phyloP scores from a whole-genome alignment of 352 stramenopile species.

The Phytophthora pluvialis region DNA sequence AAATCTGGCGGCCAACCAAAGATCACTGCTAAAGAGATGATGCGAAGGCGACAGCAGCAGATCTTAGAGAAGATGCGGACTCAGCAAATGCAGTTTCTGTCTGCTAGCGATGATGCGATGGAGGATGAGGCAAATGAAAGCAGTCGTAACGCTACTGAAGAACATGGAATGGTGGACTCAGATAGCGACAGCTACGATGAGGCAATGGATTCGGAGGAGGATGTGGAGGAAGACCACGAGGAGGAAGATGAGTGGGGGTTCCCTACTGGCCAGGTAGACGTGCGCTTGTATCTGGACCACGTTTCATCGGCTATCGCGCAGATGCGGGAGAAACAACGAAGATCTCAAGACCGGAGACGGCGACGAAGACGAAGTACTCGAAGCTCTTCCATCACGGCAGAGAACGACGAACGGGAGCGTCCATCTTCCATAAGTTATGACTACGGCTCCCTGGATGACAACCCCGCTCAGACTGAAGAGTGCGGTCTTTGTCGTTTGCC shows the following conservation, averaged over 20 bases:
- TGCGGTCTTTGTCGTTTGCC: constrained; percentile 71
- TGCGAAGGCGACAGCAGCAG: constrained; percentile 64
- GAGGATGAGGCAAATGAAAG: constrained; percentile 18
- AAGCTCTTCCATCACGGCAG: constrained; percentile 32
- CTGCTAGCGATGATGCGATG: constrained; percentile 42
- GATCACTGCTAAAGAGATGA: constrained; percentile 60
- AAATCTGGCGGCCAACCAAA: constrained; percentile 26
- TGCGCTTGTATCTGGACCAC: constrained; percentile 74
- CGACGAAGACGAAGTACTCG: constrained; percentile 44
- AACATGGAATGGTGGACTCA: constrained; percentile 5
- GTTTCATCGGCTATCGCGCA: constrained; percentile 66
- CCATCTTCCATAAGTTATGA: constrained; percentile 34
- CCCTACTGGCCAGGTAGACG: constrained; percentile 71
- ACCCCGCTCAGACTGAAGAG: constrained; percentile 43
- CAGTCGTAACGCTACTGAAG: constrained; percentile 11
- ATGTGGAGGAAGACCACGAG: constrained; percentile 57
- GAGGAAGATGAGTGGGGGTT: constrained; percentile 84
- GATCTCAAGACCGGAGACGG: constrained; percentile 34
- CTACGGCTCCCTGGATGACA: constrained; percentile 33
- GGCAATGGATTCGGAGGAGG: constrained; percentile 45
- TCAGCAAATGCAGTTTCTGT: constrained; percentile 79
- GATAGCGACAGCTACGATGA: constrained; percentile 37
- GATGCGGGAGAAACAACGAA: constrained; percentile 56
- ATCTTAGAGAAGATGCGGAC: constrained; percentile 77
- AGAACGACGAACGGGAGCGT: constrained; percentile 20